Evolutionary conservation across 768 basidiomycete species (phyloP).

Genomic region (Amanita phalloides): DNA sequence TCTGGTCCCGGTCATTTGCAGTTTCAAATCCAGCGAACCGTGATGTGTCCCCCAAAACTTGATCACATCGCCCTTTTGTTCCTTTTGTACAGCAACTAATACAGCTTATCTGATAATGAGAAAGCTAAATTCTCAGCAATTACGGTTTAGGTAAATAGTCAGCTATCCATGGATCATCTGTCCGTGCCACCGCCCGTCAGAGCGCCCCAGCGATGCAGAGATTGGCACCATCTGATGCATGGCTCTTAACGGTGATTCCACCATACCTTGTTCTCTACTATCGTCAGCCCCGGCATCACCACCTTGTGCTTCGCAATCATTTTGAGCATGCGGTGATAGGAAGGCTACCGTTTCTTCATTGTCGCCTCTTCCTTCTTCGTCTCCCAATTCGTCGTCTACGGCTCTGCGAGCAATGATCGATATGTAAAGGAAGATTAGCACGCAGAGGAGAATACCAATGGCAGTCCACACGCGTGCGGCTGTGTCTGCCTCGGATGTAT

Average conservation of each 20-base stretch:
- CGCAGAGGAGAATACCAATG: conserved; percentile 57
- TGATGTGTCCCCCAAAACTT: conserved; percentile 1
- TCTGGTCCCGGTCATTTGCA: background rate
- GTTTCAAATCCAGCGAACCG: background rate
- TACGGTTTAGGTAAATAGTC: background rate
- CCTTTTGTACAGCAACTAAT: conserved; percentile 4
- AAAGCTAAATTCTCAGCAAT: conserved; percentile 10
- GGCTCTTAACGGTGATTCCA: conserved; percentile 33
- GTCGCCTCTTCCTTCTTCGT: conserved; percentile 17
- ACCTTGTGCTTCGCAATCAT: conserved; percentile 19
- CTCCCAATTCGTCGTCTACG: conserved; percentile 40
- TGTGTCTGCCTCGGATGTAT: conserved; percentile 29
- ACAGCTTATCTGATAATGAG: background rate
- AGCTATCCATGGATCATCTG: background rate
- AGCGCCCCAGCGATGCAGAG: conserved; percentile 10
- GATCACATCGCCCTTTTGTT: background rate
- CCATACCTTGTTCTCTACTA: conserved; percentile 27
- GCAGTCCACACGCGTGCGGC: conserved; percentile 55
- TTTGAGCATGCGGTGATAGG: conserved; percentile 23
- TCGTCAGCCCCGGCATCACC: background rate
- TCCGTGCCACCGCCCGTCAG: background rate
- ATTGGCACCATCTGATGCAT: conserved; percentile 18
- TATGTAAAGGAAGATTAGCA: conserved; percentile 71
- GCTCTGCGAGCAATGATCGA: conserved; percentile 67
- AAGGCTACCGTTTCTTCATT: conserved; percentile 47